Evolutionary conservation across 306 rosid species (phyloP).

Genomic region (Sesbania bispinosa): DNA sequence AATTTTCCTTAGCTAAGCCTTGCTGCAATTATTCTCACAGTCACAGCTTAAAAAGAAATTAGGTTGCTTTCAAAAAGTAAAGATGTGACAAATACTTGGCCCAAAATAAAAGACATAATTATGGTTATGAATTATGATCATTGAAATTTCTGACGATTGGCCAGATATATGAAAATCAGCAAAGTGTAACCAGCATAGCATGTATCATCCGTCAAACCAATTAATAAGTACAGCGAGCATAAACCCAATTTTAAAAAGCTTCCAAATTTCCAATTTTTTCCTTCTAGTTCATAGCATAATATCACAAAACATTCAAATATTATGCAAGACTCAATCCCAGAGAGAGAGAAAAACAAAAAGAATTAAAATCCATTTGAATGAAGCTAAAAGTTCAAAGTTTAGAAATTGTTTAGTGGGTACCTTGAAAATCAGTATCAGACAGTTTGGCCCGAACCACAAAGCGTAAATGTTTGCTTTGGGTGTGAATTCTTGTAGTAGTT

Average conservation of each 20-base stretch:
- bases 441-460: conserved; percentile 37
- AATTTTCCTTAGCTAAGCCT: not conserved
- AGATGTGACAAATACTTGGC: not conserved
- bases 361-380: not conserved
- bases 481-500: not conserved
- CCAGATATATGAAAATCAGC: not conserved
- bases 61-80: not conserved
- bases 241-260: not conserved
- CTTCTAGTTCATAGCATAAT: not conserved
- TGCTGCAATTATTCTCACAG: not conserved
- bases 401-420: conserved; percentile 25
- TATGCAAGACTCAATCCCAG: not conserved
- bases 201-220: too few species aligned
- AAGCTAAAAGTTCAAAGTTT: not conserved
- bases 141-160: not conserved
- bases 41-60: not conserved
- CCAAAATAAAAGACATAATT: not conserved
- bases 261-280: not conserved
- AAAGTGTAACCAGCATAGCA: not conserved
- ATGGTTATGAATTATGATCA: not conserved
- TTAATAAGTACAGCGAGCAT: too few species aligned
- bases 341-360: not conserved
- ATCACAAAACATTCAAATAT: not conserved
- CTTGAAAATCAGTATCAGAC: conserved; percentile 48
- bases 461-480: conserved; percentile 16